Evolutionary conservation across 768 basidiomycete genomes (phyloP).

Genomic region (Cystofilobasidium capitatum): DNA sequence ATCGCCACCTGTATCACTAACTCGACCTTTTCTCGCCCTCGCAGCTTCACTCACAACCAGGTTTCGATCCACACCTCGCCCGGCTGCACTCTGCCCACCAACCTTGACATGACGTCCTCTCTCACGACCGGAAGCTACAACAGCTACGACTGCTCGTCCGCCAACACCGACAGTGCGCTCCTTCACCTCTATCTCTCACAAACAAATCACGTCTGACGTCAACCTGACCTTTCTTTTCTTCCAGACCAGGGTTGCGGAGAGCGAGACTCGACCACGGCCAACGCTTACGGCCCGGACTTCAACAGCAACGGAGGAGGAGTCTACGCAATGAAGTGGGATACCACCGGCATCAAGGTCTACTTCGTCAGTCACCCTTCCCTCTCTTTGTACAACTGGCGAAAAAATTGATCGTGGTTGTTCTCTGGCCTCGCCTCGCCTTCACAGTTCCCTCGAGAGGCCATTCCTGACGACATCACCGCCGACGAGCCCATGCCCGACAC

Average conservation of each 20-base stretch:
- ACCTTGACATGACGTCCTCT: conserved; percentile 52
- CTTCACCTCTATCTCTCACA: background rate
- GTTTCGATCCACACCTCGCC: conserved; percentile 24
- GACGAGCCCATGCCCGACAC: conserved; percentile 59
- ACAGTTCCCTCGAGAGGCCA: conserved; percentile 63
- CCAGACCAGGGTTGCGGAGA: conserved; percentile 63
- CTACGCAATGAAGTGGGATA: conserved; percentile 78
- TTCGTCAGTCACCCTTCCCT: too few relatives aligned
- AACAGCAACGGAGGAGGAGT: conserved; percentile 78
- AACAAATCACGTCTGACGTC: background rate
- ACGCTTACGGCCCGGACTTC: conserved; percentile 75
- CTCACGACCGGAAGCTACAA: conserved; percentile 38
- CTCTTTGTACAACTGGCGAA: too few relatives aligned
- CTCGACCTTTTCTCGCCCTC: background rate
- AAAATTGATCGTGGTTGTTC: too few relatives aligned
- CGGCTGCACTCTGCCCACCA: conserved; percentile 40
- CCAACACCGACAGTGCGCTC: conserved; percentile 33
- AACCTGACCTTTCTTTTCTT: background rate
- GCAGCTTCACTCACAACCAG: conserved; percentile 22
- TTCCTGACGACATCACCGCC: conserved; percentile 67
- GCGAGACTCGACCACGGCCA: conserved; percentile 47
- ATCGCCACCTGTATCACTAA: background rate
- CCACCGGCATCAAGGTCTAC: conserved; percentile 62
- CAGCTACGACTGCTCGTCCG: conserved; percentile 36
- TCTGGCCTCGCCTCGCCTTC: too few relatives aligned